phyloP scores from a whole-genome alignment of 2,329 filamentous ascomycete genomes.

The Fusarium phyllophilum region DNA sequence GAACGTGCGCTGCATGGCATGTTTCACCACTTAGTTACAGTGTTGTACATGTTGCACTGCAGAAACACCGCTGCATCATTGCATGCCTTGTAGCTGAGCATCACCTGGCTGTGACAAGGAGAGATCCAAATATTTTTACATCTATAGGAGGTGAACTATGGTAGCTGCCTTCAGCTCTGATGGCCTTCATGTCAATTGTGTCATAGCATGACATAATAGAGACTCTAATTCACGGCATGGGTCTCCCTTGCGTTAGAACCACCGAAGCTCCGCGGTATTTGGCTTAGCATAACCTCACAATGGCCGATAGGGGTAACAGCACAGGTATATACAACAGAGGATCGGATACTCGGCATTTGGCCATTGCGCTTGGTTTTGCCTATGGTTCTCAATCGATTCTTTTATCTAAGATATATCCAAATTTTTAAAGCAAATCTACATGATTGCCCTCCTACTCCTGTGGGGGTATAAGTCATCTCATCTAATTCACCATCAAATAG shows the following conservation, averaged over 20 bases:
- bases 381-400: slow-evolving; percentile 10
- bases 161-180: background rate
- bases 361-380: background rate
- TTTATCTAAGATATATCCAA: slow-evolving; percentile 41
- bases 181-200: background rate
- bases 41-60: slow-evolving; percentile 2
- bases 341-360: background rate
- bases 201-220: background rate
- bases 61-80: slow-evolving; percentile 19
- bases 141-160: background rate
- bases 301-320: background rate
- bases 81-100: background rate
- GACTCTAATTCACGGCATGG: background rate
- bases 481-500: slow-evolving; percentile 45
- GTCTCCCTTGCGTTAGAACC: background rate
- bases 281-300: background rate
- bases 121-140: background rate
- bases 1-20: slow-evolving; percentile 36
- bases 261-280: background rate
- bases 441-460: slow-evolving; percentile 42
- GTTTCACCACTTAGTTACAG: slow-evolving; percentile 29
- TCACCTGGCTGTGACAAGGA: background rate
- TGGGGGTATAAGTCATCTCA: slow-evolving; percentile 46
- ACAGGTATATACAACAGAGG: background rate
- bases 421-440: slow-evolving; percentile 31